A percentile compares a stretch with the other conserved stretches of the same genome.
phyloP scores from a whole-genome alignment of 2,329 filamentous ascomycete genomes.

The Aspergillus pseudotamarii region DNA sequence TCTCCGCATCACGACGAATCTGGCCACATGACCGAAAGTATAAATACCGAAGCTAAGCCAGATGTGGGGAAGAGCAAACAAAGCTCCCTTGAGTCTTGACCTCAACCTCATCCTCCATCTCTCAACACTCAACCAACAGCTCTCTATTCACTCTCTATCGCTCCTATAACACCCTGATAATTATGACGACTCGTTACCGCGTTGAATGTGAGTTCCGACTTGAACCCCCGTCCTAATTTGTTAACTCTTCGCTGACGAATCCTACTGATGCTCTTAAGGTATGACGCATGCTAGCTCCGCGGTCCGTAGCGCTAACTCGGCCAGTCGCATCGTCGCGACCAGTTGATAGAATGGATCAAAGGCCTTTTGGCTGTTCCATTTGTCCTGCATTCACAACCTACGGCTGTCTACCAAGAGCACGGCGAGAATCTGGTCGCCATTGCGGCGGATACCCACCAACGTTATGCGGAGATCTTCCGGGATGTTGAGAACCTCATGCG shows the following conservation, averaged over 20 bases:
- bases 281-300: conserved; percentile 9
- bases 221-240: neutral
- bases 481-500: conserved; percentile 91
- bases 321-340: conserved; percentile 85
- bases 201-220: conserved; percentile 68
- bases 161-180: neutral
- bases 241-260: conserved; percentile 18
- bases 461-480: conserved; percentile 92
- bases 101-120: neutral
- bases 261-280: conserved; percentile 66
- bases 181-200: conserved; percentile 53
- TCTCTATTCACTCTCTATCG: neutral
- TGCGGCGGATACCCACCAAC: conserved; percentile 77
- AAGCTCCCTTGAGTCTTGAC: neutral
- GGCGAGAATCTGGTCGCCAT: conserved; percentile 68
- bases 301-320: neutral
- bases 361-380: conserved; percentile 92
- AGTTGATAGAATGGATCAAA: conserved; percentile 97
- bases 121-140: neutral
- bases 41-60: conserved; percentile 1
- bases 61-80: neutral
- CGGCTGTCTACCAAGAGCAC: conserved; percentile 75
- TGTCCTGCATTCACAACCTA: conserved; percentile 93
- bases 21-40: neutral
- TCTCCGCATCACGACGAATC: neutral